Evolutionary conservation across 257 asterid species (phyloP).

Genomic region (Solanum sitiens): DNA sequence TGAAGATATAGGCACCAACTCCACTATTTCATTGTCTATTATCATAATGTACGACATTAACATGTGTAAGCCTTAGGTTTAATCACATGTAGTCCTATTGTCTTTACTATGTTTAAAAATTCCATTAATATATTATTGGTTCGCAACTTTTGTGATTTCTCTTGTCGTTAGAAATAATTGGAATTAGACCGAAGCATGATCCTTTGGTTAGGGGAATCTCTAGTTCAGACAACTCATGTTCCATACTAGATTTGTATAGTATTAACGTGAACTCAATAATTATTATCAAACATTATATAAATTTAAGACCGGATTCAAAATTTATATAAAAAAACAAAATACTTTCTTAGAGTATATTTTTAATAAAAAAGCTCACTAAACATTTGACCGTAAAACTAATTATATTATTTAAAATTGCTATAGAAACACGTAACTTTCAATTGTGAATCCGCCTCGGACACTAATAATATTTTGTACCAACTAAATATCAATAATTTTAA

Average conservation of each 20-base stretch:
- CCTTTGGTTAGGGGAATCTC: neutral
- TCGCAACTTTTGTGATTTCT: neutral
- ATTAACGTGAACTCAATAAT: neutral
- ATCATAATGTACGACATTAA: neutral
- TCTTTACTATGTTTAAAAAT: neutral
- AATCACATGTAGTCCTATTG: neutral
- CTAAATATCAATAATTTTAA: neutral
- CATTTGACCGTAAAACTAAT: neutral
- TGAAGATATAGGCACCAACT: conserved; percentile 7
- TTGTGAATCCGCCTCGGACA: neutral
- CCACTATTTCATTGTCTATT: conserved; percentile 4
- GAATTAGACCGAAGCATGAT: neutral
- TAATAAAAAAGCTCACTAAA: neutral
- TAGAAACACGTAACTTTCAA: neutral
- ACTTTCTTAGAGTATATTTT: neutral
- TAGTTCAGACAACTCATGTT: neutral
- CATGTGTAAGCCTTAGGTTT: neutral
- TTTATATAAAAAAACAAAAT: no score
- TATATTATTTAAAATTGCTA: no score
- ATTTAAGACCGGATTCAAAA: neutral
- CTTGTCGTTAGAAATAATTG: neutral
- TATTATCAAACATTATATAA: neutral
- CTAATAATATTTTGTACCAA: neutral
- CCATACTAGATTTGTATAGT: no score
- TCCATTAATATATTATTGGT: neutral